A percentile compares a stretch with the other conserved stretches of the same genome.
phyloP scores from a whole-genome alignment of 2,329 filamentous ascomycete species.

The Aspergillus eucalypticola region DNA sequence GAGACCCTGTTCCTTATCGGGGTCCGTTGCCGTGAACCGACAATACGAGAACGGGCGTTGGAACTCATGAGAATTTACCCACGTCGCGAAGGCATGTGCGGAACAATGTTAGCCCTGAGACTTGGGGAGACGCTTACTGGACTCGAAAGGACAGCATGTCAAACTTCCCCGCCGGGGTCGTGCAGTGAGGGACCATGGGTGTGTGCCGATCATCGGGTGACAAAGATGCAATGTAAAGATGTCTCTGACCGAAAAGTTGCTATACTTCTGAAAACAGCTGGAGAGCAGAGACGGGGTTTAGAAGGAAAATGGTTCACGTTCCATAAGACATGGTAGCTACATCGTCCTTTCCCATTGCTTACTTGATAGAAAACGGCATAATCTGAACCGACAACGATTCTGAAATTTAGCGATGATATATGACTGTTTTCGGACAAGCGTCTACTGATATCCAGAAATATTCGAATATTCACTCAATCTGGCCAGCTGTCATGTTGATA shows the following conservation, averaged over 20 bases:
- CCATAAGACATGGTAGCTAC: background rate
- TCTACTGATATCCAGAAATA: too few relatives aligned
- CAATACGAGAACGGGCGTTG: background rate
- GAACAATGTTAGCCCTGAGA: background rate
- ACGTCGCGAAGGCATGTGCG: conserved; percentile 2
- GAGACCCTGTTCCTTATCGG: background rate
- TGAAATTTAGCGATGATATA: too few relatives aligned
- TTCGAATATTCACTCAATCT: too few relatives aligned
- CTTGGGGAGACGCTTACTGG: background rate
- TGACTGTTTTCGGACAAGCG: too few relatives aligned
- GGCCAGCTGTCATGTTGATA: too few relatives aligned
- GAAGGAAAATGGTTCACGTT: background rate
- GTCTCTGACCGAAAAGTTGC: background rate
- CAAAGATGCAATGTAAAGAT: background rate
- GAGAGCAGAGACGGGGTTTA: background rate
- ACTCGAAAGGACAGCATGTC: background rate
- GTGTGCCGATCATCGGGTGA: background rate
- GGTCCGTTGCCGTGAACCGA: background rate
- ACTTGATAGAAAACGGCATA: too few relatives aligned
- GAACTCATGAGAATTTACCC: background rate
- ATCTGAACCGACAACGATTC: too few relatives aligned
- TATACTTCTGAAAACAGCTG: background rate
- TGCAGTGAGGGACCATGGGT: background rate
- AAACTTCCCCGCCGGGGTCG: background rate
- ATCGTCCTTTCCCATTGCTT: too few relatives aligned